Base-by-base conservation (phyloP, 1,139 yeast genomes). In the Blastobotrys apis region DNA sequence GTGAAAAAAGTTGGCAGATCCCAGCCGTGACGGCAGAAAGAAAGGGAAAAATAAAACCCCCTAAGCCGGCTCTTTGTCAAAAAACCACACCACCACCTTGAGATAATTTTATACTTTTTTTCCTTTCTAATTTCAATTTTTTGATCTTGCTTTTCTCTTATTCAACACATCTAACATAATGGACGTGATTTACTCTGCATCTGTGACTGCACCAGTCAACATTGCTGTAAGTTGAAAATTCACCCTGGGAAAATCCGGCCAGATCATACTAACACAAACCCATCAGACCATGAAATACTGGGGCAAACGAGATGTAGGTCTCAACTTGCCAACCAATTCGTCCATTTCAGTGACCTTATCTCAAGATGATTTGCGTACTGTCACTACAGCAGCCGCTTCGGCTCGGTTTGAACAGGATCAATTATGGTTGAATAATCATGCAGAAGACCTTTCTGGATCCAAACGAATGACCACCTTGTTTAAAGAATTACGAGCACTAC, bases 171-270 rank as follows among this genome's bases (percentile, higher is more conserved):
- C n/a, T n/a, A n/a, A 6, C 9, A 36, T 25, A 20, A 44, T 44
- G 47, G 47, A 44, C 41, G 38, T 33, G 17, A 45, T 83, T 41
- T 77, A 78, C 64, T 68, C 78, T 43, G 92, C 95, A 9, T 80
- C 95, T 10, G 82, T 86, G 40, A 88, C 97, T 32, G 98, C 98
- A 2, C 98, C 98, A 13, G 98, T 92, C 46, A 92, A 92, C 65
- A 92, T 92, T 64, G 98, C 98, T 33, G 86, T 80, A 76, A 51
- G 84, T 76, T 29, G 6, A 29, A 6, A 12, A 5, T 6, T 9
- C 16, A 6, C 5, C 12, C 29, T 16, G 17, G 13, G 6, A 29
- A 13, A 29, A 13, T 5, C 32, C n/a, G n/a, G n/a, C 16, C 13
- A 6, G n/a, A 5, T 15, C n/a, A 19, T 20, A 17, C 39, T 31